phyloP scores from a whole-genome alignment of 2,329 filamentous ascomycete genomes.

The Rasamsonia emersonii region DNA sequence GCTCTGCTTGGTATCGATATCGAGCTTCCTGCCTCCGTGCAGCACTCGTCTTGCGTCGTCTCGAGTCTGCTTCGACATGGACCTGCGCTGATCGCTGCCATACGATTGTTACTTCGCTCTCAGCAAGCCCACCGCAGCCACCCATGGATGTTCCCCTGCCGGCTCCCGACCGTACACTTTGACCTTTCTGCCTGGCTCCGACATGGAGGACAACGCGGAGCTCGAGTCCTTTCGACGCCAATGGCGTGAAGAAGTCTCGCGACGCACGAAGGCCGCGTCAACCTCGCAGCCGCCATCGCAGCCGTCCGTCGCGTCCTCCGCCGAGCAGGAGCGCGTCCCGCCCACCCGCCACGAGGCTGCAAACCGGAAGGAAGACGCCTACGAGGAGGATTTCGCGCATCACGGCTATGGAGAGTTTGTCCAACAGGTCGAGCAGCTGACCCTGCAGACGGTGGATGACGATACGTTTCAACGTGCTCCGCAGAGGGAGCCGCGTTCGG shows the following conservation, averaged over 20 bases:
- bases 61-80: too few species aligned
- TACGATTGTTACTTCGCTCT: too few species aligned
- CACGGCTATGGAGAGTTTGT: conserved; percentile 22
- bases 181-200: too few species aligned
- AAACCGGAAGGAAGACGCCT: conserved; percentile 31
- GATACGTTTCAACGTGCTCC: conserved; percentile 27
- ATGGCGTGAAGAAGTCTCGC: conserved; percentile 74
- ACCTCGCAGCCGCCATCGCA: conserved; percentile 10
- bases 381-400: conserved; percentile 17
- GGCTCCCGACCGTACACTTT: too few species aligned
- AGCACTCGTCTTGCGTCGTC: too few species aligned
- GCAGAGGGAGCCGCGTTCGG: conserved; percentile 55
- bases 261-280: conserved; percentile 30
- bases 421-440: conserved; percentile 29
- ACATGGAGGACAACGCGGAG: conserved; percentile 52
- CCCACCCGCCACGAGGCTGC: conserved; percentile 32
- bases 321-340: conserved; percentile 22
- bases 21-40: too few species aligned
- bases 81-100: too few species aligned
- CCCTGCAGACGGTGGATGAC: conserved; percentile 24
- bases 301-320: conserved; percentile 11
- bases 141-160: too few species aligned
- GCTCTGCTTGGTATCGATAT: too few species aligned
- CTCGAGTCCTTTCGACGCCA: conserved; percentile 77
- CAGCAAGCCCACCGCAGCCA: too few species aligned